Conservation (phyloP, 2,329 filamentous ascomycete species). For the Paracoccidioides brasiliensis region DNA sequence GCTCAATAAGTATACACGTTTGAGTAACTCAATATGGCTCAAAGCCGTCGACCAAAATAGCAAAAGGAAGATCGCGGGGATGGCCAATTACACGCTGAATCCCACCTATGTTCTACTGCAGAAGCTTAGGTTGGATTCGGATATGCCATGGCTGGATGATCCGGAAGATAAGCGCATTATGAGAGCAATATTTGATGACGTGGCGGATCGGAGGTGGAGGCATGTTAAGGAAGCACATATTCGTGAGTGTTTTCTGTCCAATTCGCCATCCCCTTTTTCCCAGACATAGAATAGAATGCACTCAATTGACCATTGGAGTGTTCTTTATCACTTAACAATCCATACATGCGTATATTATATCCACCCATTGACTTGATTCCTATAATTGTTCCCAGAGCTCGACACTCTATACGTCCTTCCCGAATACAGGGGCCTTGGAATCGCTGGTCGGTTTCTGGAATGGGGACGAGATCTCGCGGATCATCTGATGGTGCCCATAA, state of each 20-base stretch:
- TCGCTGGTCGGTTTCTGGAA: constrained; percentile 10
- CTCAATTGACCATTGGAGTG: not conserved
- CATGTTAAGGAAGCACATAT: constrained; percentile 9
- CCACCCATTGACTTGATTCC: not conserved
- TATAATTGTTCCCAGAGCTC: constrained; percentile 6
- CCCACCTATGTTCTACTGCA: constrained; percentile 1
- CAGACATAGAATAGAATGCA: not conserved
- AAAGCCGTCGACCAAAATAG: constrained; percentile 7
- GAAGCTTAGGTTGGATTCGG: not conserved
- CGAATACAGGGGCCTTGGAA: constrained; percentile 9
- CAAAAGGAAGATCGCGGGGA: constrained; percentile 4
- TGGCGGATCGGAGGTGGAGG: constrained; percentile 6
- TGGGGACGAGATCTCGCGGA: constrained; percentile 11
- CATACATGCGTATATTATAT: not conserved
- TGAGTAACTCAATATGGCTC: constrained; percentile 7
- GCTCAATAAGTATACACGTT: not conserved
- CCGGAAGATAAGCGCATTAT: constrained; percentile 6
- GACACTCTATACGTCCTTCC: constrained; percentile 11
- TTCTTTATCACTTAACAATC: not conserved
- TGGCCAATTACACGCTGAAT: constrained; percentile 7
- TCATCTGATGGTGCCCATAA: constrained; percentile 11
- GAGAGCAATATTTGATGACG: constrained; percentile 4
- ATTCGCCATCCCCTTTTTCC: not conserved
- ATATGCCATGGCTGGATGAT: constrained; percentile 9
- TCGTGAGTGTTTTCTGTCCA: constrained; percentile 5